Evolutionary conservation across 108 stramenopile species (phyloP).

Genomic region (Nitzschia sp.): DNA sequence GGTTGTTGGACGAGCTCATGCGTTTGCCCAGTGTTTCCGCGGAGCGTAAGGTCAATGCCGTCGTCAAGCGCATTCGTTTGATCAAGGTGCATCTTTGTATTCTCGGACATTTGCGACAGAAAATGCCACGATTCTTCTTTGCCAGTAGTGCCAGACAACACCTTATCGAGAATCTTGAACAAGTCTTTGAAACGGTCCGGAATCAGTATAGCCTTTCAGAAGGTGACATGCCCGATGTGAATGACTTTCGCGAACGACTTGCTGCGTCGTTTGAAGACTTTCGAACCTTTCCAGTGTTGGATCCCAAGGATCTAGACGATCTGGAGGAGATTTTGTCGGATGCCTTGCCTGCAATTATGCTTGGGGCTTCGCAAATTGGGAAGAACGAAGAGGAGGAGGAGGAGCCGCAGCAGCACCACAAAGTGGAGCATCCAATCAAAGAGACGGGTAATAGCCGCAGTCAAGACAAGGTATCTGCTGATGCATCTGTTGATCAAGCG

Average conservation of each 20-base stretch:
- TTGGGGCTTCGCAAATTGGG: neutral
- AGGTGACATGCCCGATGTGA: constrained; percentile 17
- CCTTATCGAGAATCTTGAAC: neutral
- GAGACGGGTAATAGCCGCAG: too few relatives aligned
- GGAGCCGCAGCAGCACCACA: too few relatives aligned
- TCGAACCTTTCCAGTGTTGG: neutral
- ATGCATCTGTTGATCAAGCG: too few relatives aligned
- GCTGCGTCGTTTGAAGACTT: neutral
- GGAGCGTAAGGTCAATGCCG: neutral
- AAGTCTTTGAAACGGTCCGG: neutral
- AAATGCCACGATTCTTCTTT: neutral
- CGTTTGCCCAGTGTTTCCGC: constrained; percentile 3
- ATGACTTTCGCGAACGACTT: constrained; percentile 1
- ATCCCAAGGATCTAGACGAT: neutral
- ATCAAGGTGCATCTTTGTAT: constrained; percentile 1
- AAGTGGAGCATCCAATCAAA: neutral
- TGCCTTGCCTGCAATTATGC: neutral
- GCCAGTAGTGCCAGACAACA: neutral
- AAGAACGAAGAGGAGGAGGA: neutral
- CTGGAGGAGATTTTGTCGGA: neutral
- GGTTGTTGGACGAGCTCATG: constrained; percentile 2
- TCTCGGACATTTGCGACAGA: neutral
- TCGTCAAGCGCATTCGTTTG: constrained; percentile 9
- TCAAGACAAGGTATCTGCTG: too few relatives aligned
- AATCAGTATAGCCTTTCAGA: constrained; percentile 3